phyloP scores from a whole-genome alignment of 495 filamentous ascomycete genomes.

The Podospora tetraspora region DNA sequence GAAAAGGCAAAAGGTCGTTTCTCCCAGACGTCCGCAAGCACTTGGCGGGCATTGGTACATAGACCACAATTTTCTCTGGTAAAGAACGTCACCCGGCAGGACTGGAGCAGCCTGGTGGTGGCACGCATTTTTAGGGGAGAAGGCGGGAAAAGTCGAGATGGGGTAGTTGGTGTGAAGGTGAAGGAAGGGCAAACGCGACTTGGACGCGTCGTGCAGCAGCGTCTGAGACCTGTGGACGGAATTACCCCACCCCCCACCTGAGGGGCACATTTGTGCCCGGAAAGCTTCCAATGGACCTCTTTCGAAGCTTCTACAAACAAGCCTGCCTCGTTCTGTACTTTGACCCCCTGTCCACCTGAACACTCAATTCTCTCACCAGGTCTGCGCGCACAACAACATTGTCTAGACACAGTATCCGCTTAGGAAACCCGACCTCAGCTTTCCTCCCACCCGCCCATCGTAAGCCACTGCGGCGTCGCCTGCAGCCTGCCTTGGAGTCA shows the following conservation, averaged over 20 bases:
- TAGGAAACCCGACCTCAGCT: neutral
- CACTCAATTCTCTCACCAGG: neutral
- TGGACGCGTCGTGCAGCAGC: neutral
- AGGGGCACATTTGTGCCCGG: neutral
- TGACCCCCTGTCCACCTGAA: neutral
- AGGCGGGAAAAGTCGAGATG: neutral
- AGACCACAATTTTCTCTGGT: constrained; percentile 73
- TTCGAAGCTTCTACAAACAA: constrained; percentile 19
- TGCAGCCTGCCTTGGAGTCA: constrained; percentile 32
- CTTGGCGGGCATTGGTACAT: constrained; percentile 68
- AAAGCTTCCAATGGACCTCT: constrained; percentile 17
- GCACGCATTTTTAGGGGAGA: constrained; percentile 31
- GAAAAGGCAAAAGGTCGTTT: constrained; percentile 64
- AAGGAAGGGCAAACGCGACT: neutral
- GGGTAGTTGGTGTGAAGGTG: neutral
- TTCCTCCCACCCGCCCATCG: neutral
- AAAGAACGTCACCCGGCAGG: constrained; percentile 73
- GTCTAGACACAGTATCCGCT: neutral
- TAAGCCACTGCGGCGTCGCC: neutral
- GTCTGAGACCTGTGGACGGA: neutral
- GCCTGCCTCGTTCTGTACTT: constrained; percentile 1
- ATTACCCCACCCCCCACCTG: constrained; percentile 22
- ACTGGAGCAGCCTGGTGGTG: constrained; percentile 45
- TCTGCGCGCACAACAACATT: neutral
- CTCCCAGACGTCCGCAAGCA: constrained; percentile 65